A percentile compares a stretch with the other conserved stretches of the same genome.
phyloP scores from a whole-genome alignment of 768 basidiomycete genomes.

The Suillus variegatus region DNA sequence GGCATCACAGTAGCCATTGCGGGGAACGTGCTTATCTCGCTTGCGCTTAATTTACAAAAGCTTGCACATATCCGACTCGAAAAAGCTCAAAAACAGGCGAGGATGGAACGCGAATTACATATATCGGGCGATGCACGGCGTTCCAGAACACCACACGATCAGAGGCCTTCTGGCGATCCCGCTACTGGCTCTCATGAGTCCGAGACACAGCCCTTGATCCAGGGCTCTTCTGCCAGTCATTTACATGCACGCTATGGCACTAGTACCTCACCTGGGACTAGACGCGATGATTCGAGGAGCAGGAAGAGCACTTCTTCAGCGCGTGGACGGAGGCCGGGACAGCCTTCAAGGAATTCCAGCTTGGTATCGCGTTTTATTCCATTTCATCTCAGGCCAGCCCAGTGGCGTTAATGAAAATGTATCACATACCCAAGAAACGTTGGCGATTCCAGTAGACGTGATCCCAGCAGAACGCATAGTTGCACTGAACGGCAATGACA shows the following conservation, averaged over 20 bases:
- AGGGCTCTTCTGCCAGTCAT: neutral
- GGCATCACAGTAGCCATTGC: slow-evolving; percentile 83
- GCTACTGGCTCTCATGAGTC: neutral
- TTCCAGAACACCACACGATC: neutral
- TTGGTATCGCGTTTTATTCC: slow-evolving; percentile 40
- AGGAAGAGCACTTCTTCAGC: slow-evolving; percentile 23
- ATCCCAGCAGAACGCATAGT: slow-evolving; percentile 38
- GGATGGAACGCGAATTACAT: slow-evolving; percentile 16
- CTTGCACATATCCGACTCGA: slow-evolving; percentile 79
- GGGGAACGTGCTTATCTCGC: slow-evolving; percentile 86
- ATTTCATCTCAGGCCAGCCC: slow-evolving; percentile 20
- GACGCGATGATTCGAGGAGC: slow-evolving; percentile 29
- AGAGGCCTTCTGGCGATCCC: neutral
- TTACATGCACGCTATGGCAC: slow-evolving; percentile 21
- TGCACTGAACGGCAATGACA: slow-evolving; percentile 20
- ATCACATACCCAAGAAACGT: slow-evolving; percentile 5
- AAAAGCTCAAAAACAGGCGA: slow-evolving; percentile 29
- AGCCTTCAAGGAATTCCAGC: slow-evolving; percentile 27
- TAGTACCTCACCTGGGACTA: slow-evolving; percentile 7
- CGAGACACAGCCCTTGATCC: slow-evolving; percentile 32
- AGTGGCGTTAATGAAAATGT: slow-evolving; percentile 10
- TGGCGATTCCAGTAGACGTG: slow-evolving; percentile 41
- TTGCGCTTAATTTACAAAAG: slow-evolving; percentile 93
- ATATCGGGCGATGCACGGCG: neutral
- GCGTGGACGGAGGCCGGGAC: slow-evolving; percentile 16